Conservation (phyloP, 805 yeast genomes). For the Myxozyma kluyveri region DNA sequence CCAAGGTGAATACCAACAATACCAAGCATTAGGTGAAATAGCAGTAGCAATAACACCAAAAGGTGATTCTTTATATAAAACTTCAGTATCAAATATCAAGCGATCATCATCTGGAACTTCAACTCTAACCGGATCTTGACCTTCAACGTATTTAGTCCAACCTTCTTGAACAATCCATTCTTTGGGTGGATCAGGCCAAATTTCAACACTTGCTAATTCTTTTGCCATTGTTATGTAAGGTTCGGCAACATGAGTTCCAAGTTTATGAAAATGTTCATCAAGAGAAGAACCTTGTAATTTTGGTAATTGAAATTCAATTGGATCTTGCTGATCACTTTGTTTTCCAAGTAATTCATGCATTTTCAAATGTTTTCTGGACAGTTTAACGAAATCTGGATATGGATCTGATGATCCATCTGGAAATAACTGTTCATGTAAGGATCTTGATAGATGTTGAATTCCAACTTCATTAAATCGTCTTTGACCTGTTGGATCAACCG, state of each 20-base stretch:
- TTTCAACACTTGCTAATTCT: slow-evolving; percentile 42
- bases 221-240: slow-evolving; percentile 58
- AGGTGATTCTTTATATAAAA: slow-evolving; percentile 66
- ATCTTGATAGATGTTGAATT: slow-evolving; percentile 67
- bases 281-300: slow-evolving; percentile 65
- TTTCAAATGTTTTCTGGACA: slow-evolving; percentile 60
- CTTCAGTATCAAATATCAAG: slow-evolving; percentile 87
- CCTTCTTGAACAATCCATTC: slow-evolving; percentile 65
- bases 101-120: slow-evolving; percentile 67
- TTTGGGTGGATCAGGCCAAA: slow-evolving; percentile 36
- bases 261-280: slow-evolving; percentile 75
- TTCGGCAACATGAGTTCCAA: slow-evolving; percentile 59
- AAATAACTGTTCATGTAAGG: slow-evolving; percentile 61
- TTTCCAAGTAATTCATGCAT: slow-evolving; percentile 72
- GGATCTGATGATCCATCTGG: slow-evolving; percentile 41
- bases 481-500: slow-evolving; percentile 14
- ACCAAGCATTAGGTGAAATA: slow-evolving; percentile 76
- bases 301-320: slow-evolving; percentile 65
- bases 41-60: slow-evolving; percentile 84
- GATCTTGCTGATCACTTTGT: slow-evolving; percentile 58
- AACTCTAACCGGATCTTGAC: slow-evolving; percentile 55
- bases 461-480: slow-evolving; percentile 68
- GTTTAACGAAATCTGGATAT: slow-evolving; percentile 43
- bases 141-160: slow-evolving; percentile 72
- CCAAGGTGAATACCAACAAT: slow-evolving; percentile 90